These are phyloP conservation scores for Rhinocladiella mackenziei DNA, from an alignment of 2,329 filamentous ascomycete genomes.

Conservation along the genomic window DNA sequence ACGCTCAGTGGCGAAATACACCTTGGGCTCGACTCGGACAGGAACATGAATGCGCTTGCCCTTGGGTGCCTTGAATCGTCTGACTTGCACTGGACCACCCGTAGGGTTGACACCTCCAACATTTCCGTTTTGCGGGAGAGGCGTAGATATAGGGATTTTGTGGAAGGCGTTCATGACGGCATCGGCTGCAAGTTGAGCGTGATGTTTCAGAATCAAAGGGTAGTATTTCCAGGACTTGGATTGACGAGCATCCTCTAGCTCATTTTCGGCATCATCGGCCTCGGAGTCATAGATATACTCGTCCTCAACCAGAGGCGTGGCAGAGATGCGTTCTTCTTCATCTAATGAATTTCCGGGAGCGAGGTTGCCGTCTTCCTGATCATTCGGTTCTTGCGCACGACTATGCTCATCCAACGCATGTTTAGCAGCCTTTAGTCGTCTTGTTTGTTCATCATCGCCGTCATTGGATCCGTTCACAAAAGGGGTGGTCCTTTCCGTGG, in stretches of 20 bases:
- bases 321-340: conserved; percentile 76
- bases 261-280: conserved; percentile 69
- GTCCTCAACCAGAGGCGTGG: conserved; percentile 53
- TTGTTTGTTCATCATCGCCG: conserved; percentile 37
- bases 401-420: conserved; percentile 51
- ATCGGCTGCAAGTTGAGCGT: conserved; percentile 48
- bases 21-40: conserved; percentile 92
- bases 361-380: conserved; percentile 31
- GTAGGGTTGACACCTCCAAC: conserved; percentile 41
- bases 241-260: conserved; percentile 71
- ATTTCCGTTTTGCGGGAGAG: conserved; percentile 37
- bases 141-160: conserved; percentile 53
- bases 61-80: conserved; percentile 56
- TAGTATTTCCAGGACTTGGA: conserved; percentile 72
- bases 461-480: conserved; percentile 32
- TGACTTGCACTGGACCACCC: conserved; percentile 41
- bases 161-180: conserved; percentile 46
- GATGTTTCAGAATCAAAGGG: conserved; percentile 49
- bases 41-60: conserved; percentile 79
- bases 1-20: conserved; percentile 92
- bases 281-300: conserved; percentile 83
- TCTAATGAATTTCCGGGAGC: conserved; percentile 55
- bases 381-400: conserved; percentile 30
- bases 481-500: conserved; percentile 22
- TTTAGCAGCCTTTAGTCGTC: conserved; percentile 48